Base-by-base conservation (phyloP, 2,329 filamentous ascomycete species). In the Teratosphaeria gauchensis region DNA sequence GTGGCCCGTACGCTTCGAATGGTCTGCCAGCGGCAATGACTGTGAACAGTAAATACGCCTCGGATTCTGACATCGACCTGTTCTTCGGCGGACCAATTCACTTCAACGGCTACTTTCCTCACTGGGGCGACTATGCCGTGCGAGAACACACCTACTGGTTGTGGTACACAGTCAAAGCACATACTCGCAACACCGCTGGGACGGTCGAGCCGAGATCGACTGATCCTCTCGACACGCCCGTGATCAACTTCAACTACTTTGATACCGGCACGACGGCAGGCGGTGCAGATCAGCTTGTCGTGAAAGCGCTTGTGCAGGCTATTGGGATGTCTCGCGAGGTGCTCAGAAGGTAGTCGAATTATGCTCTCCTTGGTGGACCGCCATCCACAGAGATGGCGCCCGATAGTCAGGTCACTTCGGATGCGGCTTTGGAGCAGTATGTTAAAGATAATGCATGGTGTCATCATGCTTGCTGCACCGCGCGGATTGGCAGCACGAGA, bases 201-300 rank as follows among this genome's bases (percentile, higher is more conserved):
- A 80, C 78, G 1, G 86, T 90, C 2, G 78, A 71, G 2, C 80
- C 90, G 2, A 75, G 75, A 12, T 85, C 82, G 0, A 73, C 80
- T 0, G 80, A 89, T 66, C 86, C 87, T 0, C 80, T 82, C 1
- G 85, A 88, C 58, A 74, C 78, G 4, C 87, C 87, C 0, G 69
- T 79, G 7, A 86, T 89, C 64, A 75, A 76, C 57, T 87, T 85
- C 74, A 82, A 84, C 70, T 86, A 80, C 71, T 86, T 72, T 55
- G 76, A 79, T 56, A 74, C 76, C 0, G 55, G 55, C 38, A 58
- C 56, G 1, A 54, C 56, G 31, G 83, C 87, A 64, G 80, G 28
- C 42, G 52, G 32, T 14, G 52, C 52, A 9, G 32, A 31, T 14
- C 14, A 31, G 16, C n/a, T 28, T 4, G 52, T 31, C 19, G 52